Conservation (phyloP, 495 filamentous ascomycete species). For the Penicillium odoratum region DNA sequence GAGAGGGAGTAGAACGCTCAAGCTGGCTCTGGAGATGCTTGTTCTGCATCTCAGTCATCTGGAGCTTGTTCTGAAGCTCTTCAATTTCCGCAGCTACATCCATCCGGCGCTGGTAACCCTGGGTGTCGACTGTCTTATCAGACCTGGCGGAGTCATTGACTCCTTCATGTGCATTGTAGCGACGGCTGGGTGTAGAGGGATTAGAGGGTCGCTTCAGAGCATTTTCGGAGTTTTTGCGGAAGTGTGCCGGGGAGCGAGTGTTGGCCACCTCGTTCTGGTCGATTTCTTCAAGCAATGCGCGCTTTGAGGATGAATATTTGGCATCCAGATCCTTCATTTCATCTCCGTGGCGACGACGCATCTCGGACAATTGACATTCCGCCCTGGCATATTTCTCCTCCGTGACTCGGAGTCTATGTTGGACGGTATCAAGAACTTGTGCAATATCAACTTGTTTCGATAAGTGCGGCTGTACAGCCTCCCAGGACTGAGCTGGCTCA, state of each 20-base stretch:
- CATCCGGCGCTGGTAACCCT: constrained; percentile 85
- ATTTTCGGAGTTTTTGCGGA: constrained; percentile 69
- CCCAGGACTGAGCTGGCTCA: constrained; percentile 60
- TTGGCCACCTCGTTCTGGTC: constrained; percentile 77
- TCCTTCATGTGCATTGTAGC: constrained; percentile 59
- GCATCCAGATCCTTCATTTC: constrained; percentile 73
- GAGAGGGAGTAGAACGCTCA: constrained; percentile 59
- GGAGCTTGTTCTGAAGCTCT: constrained; percentile 90
- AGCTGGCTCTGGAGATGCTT: constrained; percentile 89
- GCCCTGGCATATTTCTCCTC: constrained; percentile 81
- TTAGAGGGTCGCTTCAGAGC: constrained; percentile 67
- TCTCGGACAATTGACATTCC: constrained; percentile 78
- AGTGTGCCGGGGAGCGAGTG: constrained; percentile 74
- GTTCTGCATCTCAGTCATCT: constrained; percentile 95
- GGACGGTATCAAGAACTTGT: constrained; percentile 84
- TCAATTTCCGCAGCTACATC: constrained; percentile 90
- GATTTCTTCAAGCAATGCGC: constrained; percentile 80
- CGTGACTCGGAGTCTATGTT: constrained; percentile 80
- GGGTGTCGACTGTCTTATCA: constrained; percentile 85
- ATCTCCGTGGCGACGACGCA: constrained; percentile 69
- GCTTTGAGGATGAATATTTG: constrained; percentile 68
- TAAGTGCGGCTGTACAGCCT: constrained; percentile 59
- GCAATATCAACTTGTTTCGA: constrained; percentile 75
- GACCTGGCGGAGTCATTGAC: constrained; percentile 82
- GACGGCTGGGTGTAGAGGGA: constrained; percentile 71